A percentile compares a stretch with the other conserved stretches of the same genome.
These are phyloP conservation scores for Ascochyta viciae-villosae DNA, from an alignment of 2,329 filamentous ascomycete species.

Conservation along the genomic window DNA sequence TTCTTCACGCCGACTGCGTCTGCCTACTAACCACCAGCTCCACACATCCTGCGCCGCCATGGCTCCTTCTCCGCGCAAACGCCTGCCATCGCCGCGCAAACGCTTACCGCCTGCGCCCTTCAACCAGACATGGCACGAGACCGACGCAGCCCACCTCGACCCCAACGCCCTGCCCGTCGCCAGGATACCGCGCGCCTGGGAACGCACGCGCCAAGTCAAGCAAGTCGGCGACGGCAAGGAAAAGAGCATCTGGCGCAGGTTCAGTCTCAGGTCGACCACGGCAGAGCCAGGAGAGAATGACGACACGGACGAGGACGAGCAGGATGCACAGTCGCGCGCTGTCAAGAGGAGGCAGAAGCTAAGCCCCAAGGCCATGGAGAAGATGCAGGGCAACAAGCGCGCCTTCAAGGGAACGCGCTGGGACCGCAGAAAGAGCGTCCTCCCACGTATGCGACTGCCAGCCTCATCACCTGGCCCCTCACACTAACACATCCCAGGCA, in stretches of 20 bases:
- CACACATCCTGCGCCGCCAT: slow-evolving; percentile 25
- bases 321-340: slow-evolving; percentile 48
- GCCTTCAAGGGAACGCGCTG: slow-evolving; percentile 47
- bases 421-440: slow-evolving; percentile 45
- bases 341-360: slow-evolving; percentile 55
- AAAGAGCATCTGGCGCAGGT: slow-evolving; percentile 58
- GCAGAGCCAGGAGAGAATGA: slow-evolving; percentile 23
- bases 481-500: slow-evolving; percentile 36
- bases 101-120: slow-evolving; percentile 36
- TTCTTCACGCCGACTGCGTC: slow-evolving; percentile 10
- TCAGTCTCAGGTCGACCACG: slow-evolving; percentile 41
- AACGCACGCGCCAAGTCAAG: slow-evolving; percentile 55
- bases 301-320: slow-evolving; percentile 30
- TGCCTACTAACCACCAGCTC: slow-evolving; percentile 19
- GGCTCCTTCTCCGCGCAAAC: slow-evolving; percentile 42
- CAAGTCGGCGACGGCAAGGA: slow-evolving; percentile 45
- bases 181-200: slow-evolving; percentile 57
- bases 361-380: slow-evolving; percentile 43
- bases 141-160: slow-evolving; percentile 51
- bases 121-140: slow-evolving; percentile 50
- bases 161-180: slow-evolving; percentile 51
- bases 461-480: no score
- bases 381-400: slow-evolving; percentile 37
- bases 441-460: slow-evolving; percentile 37
- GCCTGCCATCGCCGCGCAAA: slow-evolving; percentile 39